Evolutionary conservation across 306 rosid species (phyloP), one percentile per base, ranked within the genome.

Genomic region (Rosa lucieae): DNA sequence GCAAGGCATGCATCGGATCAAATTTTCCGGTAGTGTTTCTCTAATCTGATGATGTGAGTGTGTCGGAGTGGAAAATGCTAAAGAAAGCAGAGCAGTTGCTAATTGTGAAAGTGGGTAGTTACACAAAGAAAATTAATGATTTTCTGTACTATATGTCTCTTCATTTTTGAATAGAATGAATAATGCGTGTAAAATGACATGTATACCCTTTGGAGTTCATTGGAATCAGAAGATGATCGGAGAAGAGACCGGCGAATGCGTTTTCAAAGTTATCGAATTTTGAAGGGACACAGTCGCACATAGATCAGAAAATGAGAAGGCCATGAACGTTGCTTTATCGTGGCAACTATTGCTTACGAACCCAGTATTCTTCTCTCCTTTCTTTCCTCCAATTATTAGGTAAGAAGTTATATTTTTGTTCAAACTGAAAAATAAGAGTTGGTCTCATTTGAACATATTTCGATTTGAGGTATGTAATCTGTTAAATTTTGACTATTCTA

Each of bases 21-120:
- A 39, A 40, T 10, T 73, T 11, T 0, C 14, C 35, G 39, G 35
- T 3, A 23, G 7, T 23, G 39, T n/a, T 26, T 26, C 29, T 26
- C 29, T 18, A 53, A 52, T 5, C 75, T 14, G 75, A 17, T 48
- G 0, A 5, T 0, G 37, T 69, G 37, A 13, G 32, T 21, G 4
- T 23, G 65, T n/a, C 17, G 10, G 39, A 44, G 18, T 0, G 6
- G 55, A 37, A 12, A 23, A 70, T 70, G 37, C 5, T 20, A 70
- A 46, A 70, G 40, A 35, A 63, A 2, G 26, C 43, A 73, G 67
- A 40, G 26, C 69, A 58, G 78, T 56, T 74, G 78, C 68, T 23
- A 42, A 23, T 23, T 5, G 70, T 6, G 29, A 4, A 59, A 23
- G 78, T 75, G 70, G 78, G 56, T 13, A 21, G 39, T 56, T 73